Percentiles rank a stretch among this genome's conserved stretches.
Evolutionary conservation across 345 rosid species (phyloP).

Genomic region (Draba incana): DNA sequence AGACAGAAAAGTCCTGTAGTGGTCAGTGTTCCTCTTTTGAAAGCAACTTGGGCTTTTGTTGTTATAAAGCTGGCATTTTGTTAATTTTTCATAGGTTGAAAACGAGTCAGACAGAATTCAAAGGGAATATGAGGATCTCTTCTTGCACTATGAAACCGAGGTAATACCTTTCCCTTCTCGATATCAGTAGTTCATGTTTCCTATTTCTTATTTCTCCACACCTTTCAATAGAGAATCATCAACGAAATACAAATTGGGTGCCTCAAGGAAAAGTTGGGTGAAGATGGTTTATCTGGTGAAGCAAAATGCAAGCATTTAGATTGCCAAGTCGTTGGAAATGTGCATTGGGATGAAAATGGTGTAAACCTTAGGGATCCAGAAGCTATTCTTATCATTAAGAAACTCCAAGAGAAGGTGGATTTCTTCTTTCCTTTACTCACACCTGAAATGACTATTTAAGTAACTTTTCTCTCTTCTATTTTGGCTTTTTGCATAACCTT

Average conservation of each 20-base stretch:
- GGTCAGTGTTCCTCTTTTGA: conserved; percentile 57
- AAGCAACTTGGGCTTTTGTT: conserved; percentile 30
- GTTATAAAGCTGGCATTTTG: conserved; percentile 38
- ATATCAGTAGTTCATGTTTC: conserved; percentile 6
- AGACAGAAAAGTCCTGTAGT: conserved; percentile 54
- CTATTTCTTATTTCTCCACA: conserved; percentile 22
- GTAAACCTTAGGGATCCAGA: conserved; percentile 60
- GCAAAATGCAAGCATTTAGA: conserved; percentile 36
- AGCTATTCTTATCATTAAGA: conserved; percentile 69
- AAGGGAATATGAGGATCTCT: conserved; percentile 70
- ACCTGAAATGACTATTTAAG: conserved; percentile 5
- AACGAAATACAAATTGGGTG: conserved; percentile 67
- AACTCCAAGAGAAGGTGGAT: conserved; percentile 87
- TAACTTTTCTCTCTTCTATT: conserved; percentile 27
- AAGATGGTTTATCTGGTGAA: conserved; percentile 39
- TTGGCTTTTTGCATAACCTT: conserved; percentile 21
- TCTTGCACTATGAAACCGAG: conserved; percentile 66
- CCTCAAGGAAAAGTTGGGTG: conserved; percentile 59
- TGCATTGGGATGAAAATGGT: conserved; percentile 43
- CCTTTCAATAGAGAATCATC: conserved; percentile 54
- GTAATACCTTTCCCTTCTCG: conserved; percentile 44
- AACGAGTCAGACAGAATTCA: conserved; percentile 51
- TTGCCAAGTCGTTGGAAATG: conserved; percentile 27
- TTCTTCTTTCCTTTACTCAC: conserved; percentile 24
- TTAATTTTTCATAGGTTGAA: conserved; percentile 54